These are phyloP conservation scores for Aspergillus nomiae DNA, from an alignment of 2,329 filamentous ascomycete species.

Conservation along the genomic window DNA sequence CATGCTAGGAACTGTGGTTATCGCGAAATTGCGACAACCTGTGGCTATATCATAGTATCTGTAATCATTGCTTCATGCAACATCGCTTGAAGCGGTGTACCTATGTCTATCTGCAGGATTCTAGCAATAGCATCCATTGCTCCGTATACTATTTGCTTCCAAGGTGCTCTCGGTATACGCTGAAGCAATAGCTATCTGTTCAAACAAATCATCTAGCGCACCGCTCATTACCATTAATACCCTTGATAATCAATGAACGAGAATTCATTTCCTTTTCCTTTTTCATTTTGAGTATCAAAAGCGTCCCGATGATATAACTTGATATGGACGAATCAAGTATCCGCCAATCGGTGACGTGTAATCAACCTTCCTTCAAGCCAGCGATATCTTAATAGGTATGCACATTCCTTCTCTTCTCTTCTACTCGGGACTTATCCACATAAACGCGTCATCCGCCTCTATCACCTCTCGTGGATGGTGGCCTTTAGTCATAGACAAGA, in stretches of 20 bases:
- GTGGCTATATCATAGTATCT: not conserved
- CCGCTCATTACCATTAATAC: not conserved
- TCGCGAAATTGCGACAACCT: not conserved
- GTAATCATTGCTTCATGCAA: not conserved
- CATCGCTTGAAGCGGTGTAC: not conserved
- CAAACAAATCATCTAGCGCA: not conserved
- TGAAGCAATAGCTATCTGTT: not conserved
- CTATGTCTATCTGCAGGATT: not conserved
- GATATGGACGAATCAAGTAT: not conserved
- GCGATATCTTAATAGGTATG: too few species aligned
- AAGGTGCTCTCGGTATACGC: not conserved
- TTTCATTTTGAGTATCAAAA: too few species aligned
- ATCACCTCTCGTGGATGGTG: not conserved
- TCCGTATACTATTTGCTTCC: not conserved
- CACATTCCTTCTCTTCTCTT: too few species aligned
- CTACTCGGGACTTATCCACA: not conserved
- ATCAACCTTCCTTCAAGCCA: not conserved
- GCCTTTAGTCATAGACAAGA: not conserved
- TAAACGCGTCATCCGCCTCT: not conserved
- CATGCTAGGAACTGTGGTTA: not conserved
- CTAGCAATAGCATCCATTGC: too few species aligned
- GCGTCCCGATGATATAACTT: too few species aligned
- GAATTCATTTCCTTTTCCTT: too few species aligned
- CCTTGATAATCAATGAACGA: too few species aligned
- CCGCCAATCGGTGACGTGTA: not conserved